These are phyloP conservation scores for Cordyceps farinosa DNA, from an alignment of 2,329 filamentous ascomycete species.

Conservation along the genomic window DNA sequence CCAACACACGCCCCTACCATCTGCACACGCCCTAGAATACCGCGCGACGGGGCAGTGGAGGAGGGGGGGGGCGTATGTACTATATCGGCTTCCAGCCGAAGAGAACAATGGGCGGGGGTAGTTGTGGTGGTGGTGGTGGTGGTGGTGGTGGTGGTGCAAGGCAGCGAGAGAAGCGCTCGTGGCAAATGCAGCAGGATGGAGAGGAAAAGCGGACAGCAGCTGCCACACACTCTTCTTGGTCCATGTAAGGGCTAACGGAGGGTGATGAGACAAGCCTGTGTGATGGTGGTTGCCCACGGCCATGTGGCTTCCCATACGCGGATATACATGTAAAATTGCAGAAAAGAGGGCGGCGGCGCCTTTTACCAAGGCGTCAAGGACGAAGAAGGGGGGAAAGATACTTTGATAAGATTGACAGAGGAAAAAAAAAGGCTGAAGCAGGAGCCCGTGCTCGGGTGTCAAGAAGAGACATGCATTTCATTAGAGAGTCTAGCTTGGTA, in stretches of 20 bases:
- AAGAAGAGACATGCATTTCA: not conserved
- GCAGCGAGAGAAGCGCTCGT: not conserved
- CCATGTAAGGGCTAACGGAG: no score
- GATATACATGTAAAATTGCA: not conserved
- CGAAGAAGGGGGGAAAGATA: not conserved
- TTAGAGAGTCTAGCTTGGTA: not conserved
- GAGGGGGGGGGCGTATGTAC: not conserved
- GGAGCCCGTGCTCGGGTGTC: not conserved
- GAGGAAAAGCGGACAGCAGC: not conserved
- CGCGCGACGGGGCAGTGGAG: not conserved
- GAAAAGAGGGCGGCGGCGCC: not conserved
- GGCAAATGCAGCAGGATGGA: not conserved
- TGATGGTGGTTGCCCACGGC: not conserved
- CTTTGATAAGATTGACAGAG: not conserved
- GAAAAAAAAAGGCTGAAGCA: not conserved
- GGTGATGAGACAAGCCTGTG: no score
- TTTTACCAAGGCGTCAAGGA: not conserved
- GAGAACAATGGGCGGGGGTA: slow-evolving; percentile 8
- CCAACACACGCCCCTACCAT: not conserved
- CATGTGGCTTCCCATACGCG: not conserved
- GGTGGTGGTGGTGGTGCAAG: no score
- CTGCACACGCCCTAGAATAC: not conserved
- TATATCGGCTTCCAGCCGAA: slow-evolving; percentile 8
- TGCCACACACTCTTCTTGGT: no score
- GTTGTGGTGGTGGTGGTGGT: not conserved